Evolutionary conservation across 257 asterid species (phyloP).

Genomic region (Petunia secreta): DNA sequence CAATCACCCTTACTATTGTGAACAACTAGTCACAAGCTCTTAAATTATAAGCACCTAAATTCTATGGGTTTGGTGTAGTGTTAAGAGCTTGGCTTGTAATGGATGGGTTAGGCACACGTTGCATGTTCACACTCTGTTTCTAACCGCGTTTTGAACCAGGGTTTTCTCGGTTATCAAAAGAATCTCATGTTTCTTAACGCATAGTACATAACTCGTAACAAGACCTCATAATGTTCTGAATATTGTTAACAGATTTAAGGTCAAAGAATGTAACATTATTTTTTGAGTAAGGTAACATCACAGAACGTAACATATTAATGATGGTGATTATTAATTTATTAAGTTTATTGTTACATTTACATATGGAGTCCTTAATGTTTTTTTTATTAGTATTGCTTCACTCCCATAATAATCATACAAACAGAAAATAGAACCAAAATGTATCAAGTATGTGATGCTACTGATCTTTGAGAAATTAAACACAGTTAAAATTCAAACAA

Average conservation of each 20-base stretch:
- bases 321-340: not conserved
- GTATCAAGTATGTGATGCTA: constrained; percentile 12
- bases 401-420: not conserved
- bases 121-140: no score
- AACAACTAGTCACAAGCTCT: not conserved
- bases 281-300: not conserved
- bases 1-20: not conserved
- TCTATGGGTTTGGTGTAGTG: no score
- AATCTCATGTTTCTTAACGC: not conserved
- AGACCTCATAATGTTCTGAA: constrained; percentile 13
- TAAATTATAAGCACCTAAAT: not conserved
- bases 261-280: no score
- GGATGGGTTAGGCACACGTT: no score
- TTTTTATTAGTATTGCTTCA: not conserved
- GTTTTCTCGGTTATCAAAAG: no score
- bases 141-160: no score
- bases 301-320: not conserved
- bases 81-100: no score
- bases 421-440: constrained; percentile 19
- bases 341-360: not conserved
- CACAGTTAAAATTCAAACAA: not conserved
- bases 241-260: not conserved
- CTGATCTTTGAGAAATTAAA: constrained; percentile 9
- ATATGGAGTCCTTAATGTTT: not conserved
- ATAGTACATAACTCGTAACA: not conserved